Percentiles rank a stretch among this genome's conserved stretches.
Evolutionary conservation across 495 filamentous ascomycete species (phyloP).

Genomic region (Lepraria neglecta): DNA sequence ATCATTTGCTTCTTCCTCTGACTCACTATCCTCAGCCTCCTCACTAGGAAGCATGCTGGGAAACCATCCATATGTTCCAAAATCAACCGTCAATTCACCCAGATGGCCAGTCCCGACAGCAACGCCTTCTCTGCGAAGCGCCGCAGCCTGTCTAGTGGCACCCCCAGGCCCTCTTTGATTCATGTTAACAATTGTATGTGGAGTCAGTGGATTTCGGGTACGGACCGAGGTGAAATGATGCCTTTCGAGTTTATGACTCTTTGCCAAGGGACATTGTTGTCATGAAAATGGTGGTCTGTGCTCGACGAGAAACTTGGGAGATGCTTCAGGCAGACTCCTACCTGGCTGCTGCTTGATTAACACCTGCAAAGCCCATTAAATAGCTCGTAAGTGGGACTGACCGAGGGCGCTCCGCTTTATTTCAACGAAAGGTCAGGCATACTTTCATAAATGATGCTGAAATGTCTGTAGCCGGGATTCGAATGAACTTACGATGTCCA

Average conservation of each 20-base stretch:
- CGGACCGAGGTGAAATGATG: constrained; percentile 73
- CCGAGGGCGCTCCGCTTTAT: constrained; percentile 38
- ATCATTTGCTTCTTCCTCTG: constrained; percentile 17
- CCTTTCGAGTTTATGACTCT: constrained; percentile 84
- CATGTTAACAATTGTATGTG: constrained; percentile 17
- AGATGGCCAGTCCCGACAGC: constrained; percentile 55
- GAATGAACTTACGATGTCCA: constrained; percentile 60
- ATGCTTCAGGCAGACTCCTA: constrained; percentile 82
- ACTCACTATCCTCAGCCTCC: constrained; percentile 30
- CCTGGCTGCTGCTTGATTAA: constrained; percentile 51
- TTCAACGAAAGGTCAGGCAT: constrained; percentile 3
- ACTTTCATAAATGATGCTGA: background rate
- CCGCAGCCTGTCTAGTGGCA: constrained; percentile 61
- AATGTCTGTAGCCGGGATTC: background rate
- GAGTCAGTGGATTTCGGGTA: constrained; percentile 16
- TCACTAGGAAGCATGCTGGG: constrained; percentile 52
- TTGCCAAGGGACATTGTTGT: constrained; percentile 86
- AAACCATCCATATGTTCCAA: constrained; percentile 70
- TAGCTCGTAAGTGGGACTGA: constrained; percentile 18
- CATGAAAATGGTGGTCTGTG: constrained; percentile 50
- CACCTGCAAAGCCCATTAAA: background rate
- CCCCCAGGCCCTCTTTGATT: constrained; percentile 56
- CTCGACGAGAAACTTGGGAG: constrained; percentile 49
- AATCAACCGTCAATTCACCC: constrained; percentile 64
- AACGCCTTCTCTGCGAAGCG: constrained; percentile 62